Percentiles rank a stretch among this genome's conserved stretches.
These are phyloP conservation scores for Hemisphaericaspora xylanilytica DNA, from an alignment of 1,139 yeast species.

Conservation along the genomic window DNA sequence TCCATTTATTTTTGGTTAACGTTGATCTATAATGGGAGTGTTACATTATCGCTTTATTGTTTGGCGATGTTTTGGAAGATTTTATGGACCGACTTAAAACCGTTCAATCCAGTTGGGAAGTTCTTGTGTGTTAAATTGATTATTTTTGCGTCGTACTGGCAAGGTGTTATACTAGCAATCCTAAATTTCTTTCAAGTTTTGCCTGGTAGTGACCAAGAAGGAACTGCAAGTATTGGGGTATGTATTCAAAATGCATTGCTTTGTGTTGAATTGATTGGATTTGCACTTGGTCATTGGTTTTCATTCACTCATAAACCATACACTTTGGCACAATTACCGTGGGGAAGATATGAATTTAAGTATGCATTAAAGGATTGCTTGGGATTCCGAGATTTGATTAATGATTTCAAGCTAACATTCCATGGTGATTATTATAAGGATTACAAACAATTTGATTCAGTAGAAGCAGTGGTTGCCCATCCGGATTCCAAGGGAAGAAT, in stretches of 20 bases:
- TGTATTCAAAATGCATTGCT: constrained; percentile 76
- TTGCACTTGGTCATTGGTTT: constrained; percentile 83
- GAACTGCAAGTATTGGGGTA: constrained; percentile 43
- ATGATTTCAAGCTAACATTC: constrained; percentile 73
- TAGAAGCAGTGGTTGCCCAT: constrained; percentile 67
- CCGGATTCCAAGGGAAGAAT: constrained; percentile 64
- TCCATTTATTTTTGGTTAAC: constrained; percentile 67
- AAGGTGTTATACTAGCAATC: constrained; percentile 69
- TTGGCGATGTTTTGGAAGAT: constrained; percentile 93
- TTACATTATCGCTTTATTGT: constrained; percentile 77
- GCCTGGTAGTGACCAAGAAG: constrained; percentile 25
- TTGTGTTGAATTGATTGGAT: constrained; percentile 81
- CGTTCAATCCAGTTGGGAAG: constrained; percentile 87
- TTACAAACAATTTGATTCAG: constrained; percentile 80
- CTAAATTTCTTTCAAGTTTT: constrained; percentile 57
- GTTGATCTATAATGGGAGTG: constrained; percentile 73
- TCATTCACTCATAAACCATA: constrained; percentile 82
- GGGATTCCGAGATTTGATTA: constrained; percentile 69
- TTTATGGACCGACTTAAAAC: constrained; percentile 68
- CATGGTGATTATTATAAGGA: constrained; percentile 72
- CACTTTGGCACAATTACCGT: constrained; percentile 57
- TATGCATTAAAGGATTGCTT: constrained; percentile 75
- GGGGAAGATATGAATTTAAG: constrained; percentile 59
- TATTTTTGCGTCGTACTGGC: constrained; percentile 97
- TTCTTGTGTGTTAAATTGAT: constrained; percentile 89